Conservation (phyloP, 192 early-diverging fungal genomes). For the Coemansia sp. region DNA sequence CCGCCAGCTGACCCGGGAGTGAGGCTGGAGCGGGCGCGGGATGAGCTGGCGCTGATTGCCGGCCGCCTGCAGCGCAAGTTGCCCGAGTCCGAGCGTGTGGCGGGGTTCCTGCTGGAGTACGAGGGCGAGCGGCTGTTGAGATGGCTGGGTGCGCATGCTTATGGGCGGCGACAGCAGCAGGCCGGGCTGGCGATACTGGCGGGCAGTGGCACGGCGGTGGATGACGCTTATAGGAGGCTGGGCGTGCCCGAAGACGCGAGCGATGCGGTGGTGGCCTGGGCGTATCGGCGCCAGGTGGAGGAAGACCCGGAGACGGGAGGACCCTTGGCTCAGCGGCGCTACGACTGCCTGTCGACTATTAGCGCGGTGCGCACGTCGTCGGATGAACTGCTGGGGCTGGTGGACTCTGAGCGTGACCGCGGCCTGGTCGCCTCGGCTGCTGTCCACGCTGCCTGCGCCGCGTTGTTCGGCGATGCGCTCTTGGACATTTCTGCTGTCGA, state of each 20-base stretch:
- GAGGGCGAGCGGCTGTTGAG: background rate
- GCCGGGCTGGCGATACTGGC: slow-evolving; percentile 6
- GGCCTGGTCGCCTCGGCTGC: slow-evolving; percentile 57
- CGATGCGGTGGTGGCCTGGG: slow-evolving; percentile 58
- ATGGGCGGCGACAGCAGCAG: slow-evolving; percentile 4
- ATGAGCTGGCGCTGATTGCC: slow-evolving; percentile 27
- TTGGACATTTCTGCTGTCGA: slow-evolving; percentile 46
- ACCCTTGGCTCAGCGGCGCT: slow-evolving; percentile 18
- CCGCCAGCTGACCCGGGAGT: slow-evolving; percentile 20
- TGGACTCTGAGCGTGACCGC: slow-evolving; percentile 58
- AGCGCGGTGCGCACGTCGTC: slow-evolving; percentile 31
- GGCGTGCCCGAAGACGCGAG: slow-evolving; percentile 54
- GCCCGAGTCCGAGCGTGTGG: slow-evolving; percentile 26
- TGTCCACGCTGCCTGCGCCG: slow-evolving; percentile 50
- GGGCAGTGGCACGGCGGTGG: background rate
- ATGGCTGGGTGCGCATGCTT: slow-evolving; percentile 19
- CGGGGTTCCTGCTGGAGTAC: background rate
- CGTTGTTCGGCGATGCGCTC: slow-evolving; percentile 35
- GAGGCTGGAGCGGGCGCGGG: slow-evolving; percentile 26
- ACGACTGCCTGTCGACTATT: slow-evolving; percentile 56
- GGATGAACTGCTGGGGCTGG: slow-evolving; percentile 42
- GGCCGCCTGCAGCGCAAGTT: slow-evolving; percentile 37
- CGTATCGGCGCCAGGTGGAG: slow-evolving; percentile 50
- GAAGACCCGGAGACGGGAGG: slow-evolving; percentile 54
- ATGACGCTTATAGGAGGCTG: slow-evolving; percentile 29